These are phyloP conservation scores for Fragaria ananassa DNA, from an alignment of 306 rosid genomes.

Conservation along the genomic window DNA sequence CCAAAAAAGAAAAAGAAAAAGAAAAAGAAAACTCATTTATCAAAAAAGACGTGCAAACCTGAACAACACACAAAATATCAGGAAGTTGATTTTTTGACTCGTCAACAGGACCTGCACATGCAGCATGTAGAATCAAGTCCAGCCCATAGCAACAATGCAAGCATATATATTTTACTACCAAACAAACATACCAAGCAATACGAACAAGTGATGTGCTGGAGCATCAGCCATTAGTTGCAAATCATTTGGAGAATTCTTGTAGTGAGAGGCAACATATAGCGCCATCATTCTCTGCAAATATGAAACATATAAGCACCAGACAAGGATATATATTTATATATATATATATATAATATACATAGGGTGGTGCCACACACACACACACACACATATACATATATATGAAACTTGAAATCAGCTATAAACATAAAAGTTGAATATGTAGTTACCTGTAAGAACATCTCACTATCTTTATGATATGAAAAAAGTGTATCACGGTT, in stretches of 20 bases:
- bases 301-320: slow-evolving; percentile 30
- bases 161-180: slow-evolving; percentile 18
- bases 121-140: slow-evolving; percentile 25
- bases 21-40: background rate
- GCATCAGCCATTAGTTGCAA: slow-evolving; percentile 96
- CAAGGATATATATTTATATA: background rate
- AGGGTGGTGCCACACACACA: too few relatives aligned
- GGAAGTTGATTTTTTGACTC: slow-evolving; percentile 90
- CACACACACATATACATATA: too few relatives aligned
- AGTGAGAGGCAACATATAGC: slow-evolving; percentile 90
- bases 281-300: slow-evolving; percentile 94
- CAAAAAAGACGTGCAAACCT: slow-evolving; percentile 47
- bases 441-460: slow-evolving; percentile 79
- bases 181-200: slow-evolving; percentile 69
- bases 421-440: background rate
- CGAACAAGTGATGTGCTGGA: slow-evolving; percentile 96
- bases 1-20: background rate
- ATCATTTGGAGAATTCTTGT: slow-evolving; percentile 98
- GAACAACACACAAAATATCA: slow-evolving; percentile 94
- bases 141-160: slow-evolving; percentile 1
- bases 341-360: too few relatives aligned
- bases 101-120: slow-evolving; percentile 81
- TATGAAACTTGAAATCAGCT: background rate
- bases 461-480: slow-evolving; percentile 85
- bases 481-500: slow-evolving; percentile 97